Evolutionary conservation across 129 eudicot species (phyloP).

Genomic region (Mikania micrantha): DNA sequence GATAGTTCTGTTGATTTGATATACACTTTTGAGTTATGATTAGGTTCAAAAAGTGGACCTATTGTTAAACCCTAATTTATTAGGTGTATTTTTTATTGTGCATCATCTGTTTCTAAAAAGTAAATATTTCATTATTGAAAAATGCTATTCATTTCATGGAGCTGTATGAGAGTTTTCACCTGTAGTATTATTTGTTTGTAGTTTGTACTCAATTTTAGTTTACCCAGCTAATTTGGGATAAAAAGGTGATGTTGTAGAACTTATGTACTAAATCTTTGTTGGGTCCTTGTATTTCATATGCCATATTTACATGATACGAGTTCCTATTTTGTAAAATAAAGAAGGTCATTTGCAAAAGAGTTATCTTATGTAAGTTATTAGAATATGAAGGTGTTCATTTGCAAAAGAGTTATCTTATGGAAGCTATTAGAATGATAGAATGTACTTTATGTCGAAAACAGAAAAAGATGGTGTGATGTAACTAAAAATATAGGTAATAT

Average conservation of each 20-base stretch:
- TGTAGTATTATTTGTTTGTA: background rate
- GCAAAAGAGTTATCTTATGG: background rate
- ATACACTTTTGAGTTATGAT: background rate
- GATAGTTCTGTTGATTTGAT: background rate
- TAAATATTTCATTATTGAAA: background rate
- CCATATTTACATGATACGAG: background rate
- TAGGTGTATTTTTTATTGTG: background rate
- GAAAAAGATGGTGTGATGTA: background rate
- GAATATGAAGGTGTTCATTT: too few relatives aligned
- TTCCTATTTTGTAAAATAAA: background rate
- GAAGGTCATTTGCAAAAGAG: background rate
- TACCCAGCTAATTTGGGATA: background rate
- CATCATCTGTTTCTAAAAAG: background rate
- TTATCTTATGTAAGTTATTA: too few relatives aligned
- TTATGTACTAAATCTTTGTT: background rate
- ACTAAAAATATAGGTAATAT: background rate
- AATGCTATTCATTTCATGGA: background rate
- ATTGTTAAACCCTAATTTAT: background rate
- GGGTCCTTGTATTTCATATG: slow-evolving; percentile 18
- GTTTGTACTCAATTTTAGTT: background rate
- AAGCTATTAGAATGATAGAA: background rate
- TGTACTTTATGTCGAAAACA: background rate
- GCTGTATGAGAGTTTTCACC: background rate
- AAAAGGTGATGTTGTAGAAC: background rate
- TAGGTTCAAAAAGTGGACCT: background rate